Base-by-base conservation (phyloP, 352 stramenopile species). In the Hyaloperonospora arabidopsidis region DNA sequence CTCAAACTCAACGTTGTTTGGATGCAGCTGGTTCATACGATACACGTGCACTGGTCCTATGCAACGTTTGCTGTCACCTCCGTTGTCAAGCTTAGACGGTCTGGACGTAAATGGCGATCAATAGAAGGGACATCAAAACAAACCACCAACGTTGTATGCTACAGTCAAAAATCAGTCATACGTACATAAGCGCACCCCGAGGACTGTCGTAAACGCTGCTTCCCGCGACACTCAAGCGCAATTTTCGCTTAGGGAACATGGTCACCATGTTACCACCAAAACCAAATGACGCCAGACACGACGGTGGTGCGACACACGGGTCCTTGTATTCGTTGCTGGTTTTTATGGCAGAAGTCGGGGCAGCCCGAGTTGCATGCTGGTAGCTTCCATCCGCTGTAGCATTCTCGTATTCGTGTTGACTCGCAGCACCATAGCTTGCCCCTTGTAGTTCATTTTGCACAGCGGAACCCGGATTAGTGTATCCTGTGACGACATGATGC, bases 261-360 rank as follows among this genome's bases (percentile, higher is more conserved):
- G 79, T 90, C 45, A 87, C 84, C n/a, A 93, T 67, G 46, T 89
- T 95, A 11, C 85, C 85, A 63, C 85, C 85, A 67, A 95, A 95
- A 22, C 85, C 85, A 55, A 95, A 93, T 7, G 83, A 84, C 1
- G 68, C 71, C 12, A 95, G 59, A 45, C 81, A 92, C 7, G 79
- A 90, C 13, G 81, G 79, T 5, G 81, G 75, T 6, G 79, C 67
- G 35, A 86, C 71, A 15, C 71, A 87, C 15, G 85, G 85, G 28
- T 95, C 85, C 64, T 92, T 91, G 62, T 90, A 86, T 62, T 87
- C 88, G 66, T 63, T 84, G 58, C 73, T 85, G n/a, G 62, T 74
- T 43, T 64, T 65, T 28, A 74, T 48, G 17, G 45, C 40, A 50
- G 50, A 38, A 12, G 60, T 19, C n/a, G 67, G 39, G 13, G 6